Evolutionary conservation across 257 asterid genomes (phyloP), one percentile per base, ranked within the genome.

Genomic region (Solanum clarkiae): DNA sequence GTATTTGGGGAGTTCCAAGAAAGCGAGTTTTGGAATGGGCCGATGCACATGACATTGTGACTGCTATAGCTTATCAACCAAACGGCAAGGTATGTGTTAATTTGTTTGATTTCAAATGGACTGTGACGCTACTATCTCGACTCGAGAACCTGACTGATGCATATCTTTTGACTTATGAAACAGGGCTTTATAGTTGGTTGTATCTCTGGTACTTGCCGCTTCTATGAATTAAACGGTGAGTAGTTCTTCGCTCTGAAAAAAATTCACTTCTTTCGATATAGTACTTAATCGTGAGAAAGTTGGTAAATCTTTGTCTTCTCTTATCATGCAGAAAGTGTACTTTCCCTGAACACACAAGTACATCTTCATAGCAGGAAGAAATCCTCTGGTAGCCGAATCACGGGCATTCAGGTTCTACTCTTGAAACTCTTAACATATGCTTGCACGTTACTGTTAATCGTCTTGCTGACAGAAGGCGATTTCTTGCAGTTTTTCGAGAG

Each of bases 111-210:
- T 86, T 65, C 17, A 42, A 74, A 53, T 22, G 24, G 44, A 49
- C 44, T 14, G 24, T 49, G 81, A 75, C 49, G 40, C 62, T 24
- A 47, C 42, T 75, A 49, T 75, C 62, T 26, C 0, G 2, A 24
- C 44, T 24, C 81, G 24, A 29, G 22, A 75, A 22, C 12, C 42
- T 12, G 59, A 74, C 81, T 49, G 1, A 75, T 51, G 14, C 20
- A 71, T 72, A 45, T 47, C 57, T 75, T 14, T 75, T 10, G 4
- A 72, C 56, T 44, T 32, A 68, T 56, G 68, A 68, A 42, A 68
- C 95, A 93, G 98, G 99, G 96, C 4, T 93, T 93, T 15, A 87
- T 93, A 3, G 93, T 92, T 66, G 99, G 99, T 69, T 89, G 91
- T 80, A 87, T 94, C 55, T 92, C 96, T 77, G 99, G 99, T 20